A percentile compares a stretch with the other conserved stretches of the same genome.
phyloP scores from a whole-genome alignment of 306 rosid species.

The Cucurbita ficifolia region DNA sequence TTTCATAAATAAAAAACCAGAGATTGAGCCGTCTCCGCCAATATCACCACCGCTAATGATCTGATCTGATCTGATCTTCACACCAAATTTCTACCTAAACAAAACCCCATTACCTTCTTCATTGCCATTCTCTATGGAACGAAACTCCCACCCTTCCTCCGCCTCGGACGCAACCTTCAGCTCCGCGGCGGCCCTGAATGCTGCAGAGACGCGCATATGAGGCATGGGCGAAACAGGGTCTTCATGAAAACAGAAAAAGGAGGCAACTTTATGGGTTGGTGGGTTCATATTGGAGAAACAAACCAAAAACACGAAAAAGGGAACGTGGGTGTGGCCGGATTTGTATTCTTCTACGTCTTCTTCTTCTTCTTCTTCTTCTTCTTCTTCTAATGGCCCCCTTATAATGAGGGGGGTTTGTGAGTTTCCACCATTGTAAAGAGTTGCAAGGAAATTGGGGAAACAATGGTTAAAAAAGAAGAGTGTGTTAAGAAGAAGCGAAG shows the following conservation, averaged over 20 bases:
- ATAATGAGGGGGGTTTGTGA: conserved; percentile 6
- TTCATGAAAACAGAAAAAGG: background rate
- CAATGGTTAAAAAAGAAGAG: background rate
- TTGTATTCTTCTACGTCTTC: background rate
- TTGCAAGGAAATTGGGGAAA: background rate
- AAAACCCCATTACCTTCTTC: background rate
- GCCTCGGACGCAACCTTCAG: conserved; percentile 6
- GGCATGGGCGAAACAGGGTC: background rate
- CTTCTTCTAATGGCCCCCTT: conserved; percentile 3
- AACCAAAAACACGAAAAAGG: conserved; percentile 3
- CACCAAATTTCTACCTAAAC: background rate
- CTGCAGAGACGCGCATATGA: background rate
- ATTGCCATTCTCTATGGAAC: background rate
- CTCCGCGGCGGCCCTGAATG: background rate
- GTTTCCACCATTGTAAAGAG: background rate
- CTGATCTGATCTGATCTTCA: background rate
- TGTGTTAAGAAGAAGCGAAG: background rate
- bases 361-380: no score
- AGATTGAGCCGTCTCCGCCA: conserved; percentile 16
- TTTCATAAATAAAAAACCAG: background rate
- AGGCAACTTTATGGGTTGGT: conserved; percentile 1
- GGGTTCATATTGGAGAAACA: conserved; percentile 2
- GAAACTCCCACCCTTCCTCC: conserved; percentile 10
- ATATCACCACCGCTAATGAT: conserved; percentile 5
- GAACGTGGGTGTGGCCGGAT: background rate